These are phyloP conservation scores for Pyrus betulifolia DNA, from an alignment of 306 rosid genomes.

Conservation along the genomic window DNA sequence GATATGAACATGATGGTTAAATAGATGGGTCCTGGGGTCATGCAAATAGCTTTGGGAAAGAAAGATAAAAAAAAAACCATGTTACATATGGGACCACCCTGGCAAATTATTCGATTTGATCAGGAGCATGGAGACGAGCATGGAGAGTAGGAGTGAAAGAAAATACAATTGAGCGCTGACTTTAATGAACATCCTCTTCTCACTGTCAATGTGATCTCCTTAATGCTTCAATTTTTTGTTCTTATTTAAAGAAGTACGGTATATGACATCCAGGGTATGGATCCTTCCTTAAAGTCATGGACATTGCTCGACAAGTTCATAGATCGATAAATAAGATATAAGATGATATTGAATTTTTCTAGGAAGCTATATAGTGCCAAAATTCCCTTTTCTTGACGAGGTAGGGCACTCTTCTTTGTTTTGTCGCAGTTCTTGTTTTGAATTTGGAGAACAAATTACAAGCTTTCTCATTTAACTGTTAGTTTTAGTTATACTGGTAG, in stretches of 20 bases:
- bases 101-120: not conserved
- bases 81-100: not conserved
- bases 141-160: not conserved
- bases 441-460: not conserved
- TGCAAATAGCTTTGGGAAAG: not conserved
- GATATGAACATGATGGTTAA: not conserved
- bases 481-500: not conserved
- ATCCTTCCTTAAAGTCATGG: not conserved
- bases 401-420: not conserved
- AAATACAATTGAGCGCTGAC: not conserved
- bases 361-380: not conserved
- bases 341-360: not conserved
- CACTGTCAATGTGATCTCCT: not conserved
- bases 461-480: not conserved
- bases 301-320: not conserved
- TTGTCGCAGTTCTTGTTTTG: not conserved
- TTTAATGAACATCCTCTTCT: not conserved
- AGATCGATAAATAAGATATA: not conserved
- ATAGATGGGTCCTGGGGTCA: not conserved
- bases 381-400: not conserved
- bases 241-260: not conserved
- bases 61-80: too few relatives aligned
- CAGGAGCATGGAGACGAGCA: not conserved
- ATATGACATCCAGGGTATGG: not conserved
- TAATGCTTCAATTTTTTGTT: not conserved